Conservation (phyloP, 495 filamentous ascomycete species). For the Hapsidospora chrysogenum region DNA sequence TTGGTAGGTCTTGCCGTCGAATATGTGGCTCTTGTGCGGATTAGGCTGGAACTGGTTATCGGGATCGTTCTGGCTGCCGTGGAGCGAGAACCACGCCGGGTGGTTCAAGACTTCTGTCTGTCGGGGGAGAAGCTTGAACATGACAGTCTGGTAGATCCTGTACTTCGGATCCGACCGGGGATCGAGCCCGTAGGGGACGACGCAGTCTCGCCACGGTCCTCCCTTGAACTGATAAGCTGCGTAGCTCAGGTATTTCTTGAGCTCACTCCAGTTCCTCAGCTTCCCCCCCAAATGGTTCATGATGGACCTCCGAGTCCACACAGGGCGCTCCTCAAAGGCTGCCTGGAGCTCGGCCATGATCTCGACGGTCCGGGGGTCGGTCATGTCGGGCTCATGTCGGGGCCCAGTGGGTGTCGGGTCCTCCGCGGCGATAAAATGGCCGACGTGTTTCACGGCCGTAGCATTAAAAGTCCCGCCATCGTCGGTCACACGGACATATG, state of each 20-base stretch:
- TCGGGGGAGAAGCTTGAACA: conserved; percentile 45
- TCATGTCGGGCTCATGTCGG: conserved; percentile 19
- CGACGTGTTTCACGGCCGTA: conserved; percentile 30
- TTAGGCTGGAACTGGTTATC: conserved; percentile 10
- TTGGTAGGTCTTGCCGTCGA: conserved; percentile 53
- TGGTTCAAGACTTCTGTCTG: conserved; percentile 23
- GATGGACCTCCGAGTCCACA: conserved; percentile 71
- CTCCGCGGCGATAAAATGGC: conserved; percentile 47
- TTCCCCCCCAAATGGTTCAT: conserved; percentile 45
- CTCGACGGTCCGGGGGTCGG: conserved; percentile 33
- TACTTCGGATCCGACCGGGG: conserved; percentile 59
- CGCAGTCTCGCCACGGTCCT: conserved; percentile 79
- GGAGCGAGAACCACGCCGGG: conserved; percentile 24
- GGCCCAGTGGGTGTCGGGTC: conserved; percentile 21
- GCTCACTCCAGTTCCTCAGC: conserved; percentile 25
- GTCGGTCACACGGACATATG: conserved; percentile 21
- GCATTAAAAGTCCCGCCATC: conserved; percentile 7
- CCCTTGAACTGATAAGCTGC: conserved; percentile 77
- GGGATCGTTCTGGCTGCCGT: conserved; percentile 11
- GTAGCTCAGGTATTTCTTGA: conserved; percentile 54
- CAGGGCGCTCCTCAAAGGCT: conserved; percentile 55
- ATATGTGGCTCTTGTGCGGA: conserved; percentile 46
- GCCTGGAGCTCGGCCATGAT: conserved; percentile 40
- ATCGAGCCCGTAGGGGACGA: conserved; percentile 73
- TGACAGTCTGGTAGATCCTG: conserved; percentile 71